Evolutionary conservation across 1,284 basidiomycete species (phyloP).

Genomic region (Puccinia horiana): DNA sequence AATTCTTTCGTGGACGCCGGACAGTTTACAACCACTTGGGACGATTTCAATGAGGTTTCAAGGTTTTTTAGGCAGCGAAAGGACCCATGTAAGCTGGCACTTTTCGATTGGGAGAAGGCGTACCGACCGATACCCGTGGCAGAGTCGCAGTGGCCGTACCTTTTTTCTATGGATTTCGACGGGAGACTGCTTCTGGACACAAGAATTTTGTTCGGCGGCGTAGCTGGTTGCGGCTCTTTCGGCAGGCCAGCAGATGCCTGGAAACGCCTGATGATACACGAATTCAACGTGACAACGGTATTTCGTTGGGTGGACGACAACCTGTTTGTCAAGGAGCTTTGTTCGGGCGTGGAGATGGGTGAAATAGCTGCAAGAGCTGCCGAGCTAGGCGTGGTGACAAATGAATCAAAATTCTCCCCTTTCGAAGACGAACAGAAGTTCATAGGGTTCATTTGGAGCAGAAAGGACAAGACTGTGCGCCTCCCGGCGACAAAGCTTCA

Average conservation of each 20-base stretch:
- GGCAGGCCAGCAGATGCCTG: constrained; percentile 11
- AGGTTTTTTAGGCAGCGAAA: not conserved
- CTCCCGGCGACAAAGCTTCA: not conserved
- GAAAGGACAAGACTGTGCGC: not conserved
- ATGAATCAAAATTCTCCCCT: not conserved
- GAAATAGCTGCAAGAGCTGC: not conserved
- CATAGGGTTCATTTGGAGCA: constrained; percentile 22
- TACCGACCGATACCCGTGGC: not conserved
- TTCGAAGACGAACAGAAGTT: constrained; percentile 17
- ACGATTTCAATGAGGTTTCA: not conserved
- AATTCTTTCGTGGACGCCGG: not conserved
- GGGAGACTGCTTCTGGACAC: too few relatives aligned
- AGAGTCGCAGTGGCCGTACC: not conserved
- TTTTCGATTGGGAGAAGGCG: constrained; percentile 4
- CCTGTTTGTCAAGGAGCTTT: too few relatives aligned
- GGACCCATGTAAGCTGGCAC: not conserved
- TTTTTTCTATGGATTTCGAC: not conserved
- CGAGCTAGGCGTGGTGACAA: not conserved
- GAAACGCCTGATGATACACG: not conserved
- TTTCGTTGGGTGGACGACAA: constrained; percentile 19
- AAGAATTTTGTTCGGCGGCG: too few relatives aligned
- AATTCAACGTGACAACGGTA: not conserved
- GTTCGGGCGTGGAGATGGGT: not conserved
- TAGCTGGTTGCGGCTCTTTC: too few relatives aligned
- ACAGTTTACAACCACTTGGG: not conserved